A percentile compares a stretch with the other conserved stretches of the same genome.
These are phyloP conservation scores for Penicillium odoratum DNA, from an alignment of 495 filamentous ascomycete genomes.

Conservation along the genomic window DNA sequence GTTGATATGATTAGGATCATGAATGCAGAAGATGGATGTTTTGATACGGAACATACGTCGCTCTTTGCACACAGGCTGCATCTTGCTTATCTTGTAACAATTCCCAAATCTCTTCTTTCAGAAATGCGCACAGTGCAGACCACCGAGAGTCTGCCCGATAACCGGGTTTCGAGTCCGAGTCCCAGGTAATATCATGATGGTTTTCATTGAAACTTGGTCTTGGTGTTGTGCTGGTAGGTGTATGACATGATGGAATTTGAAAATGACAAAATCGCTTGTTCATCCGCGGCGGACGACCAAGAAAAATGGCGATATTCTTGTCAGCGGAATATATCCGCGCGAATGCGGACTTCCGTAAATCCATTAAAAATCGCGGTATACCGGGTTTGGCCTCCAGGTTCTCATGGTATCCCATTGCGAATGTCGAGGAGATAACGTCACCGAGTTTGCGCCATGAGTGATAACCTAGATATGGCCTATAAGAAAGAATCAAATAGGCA, in stretches of 20 bases:
- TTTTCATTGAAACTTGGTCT: neutral
- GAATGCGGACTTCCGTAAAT: constrained; percentile 39
- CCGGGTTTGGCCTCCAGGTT: constrained; percentile 30
- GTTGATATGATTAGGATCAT: neutral
- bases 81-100: constrained; percentile 34
- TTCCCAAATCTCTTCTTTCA: constrained; percentile 45
- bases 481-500: neutral
- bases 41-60: constrained; percentile 17
- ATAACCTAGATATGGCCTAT: constrained; percentile 31
- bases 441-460: constrained; percentile 46
- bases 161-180: constrained; percentile 21
- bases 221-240: neutral
- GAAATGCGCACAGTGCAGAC: constrained; percentile 39
- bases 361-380: constrained; percentile 35
- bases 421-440: constrained; percentile 44
- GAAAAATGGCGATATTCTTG: constrained; percentile 46
- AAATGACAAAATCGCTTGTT: constrained; percentile 43
- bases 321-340: constrained; percentile 46
- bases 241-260: constrained; percentile 30
- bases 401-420: constrained; percentile 46
- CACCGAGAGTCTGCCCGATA: constrained; percentile 41
- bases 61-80: constrained; percentile 19
- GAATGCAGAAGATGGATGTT: neutral
- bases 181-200: constrained; percentile 15
- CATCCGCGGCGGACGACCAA: constrained; percentile 46